These are phyloP conservation scores for Lathyrus oleraceus DNA, from an alignment of 306 rosid genomes.

Conservation along the genomic window DNA sequence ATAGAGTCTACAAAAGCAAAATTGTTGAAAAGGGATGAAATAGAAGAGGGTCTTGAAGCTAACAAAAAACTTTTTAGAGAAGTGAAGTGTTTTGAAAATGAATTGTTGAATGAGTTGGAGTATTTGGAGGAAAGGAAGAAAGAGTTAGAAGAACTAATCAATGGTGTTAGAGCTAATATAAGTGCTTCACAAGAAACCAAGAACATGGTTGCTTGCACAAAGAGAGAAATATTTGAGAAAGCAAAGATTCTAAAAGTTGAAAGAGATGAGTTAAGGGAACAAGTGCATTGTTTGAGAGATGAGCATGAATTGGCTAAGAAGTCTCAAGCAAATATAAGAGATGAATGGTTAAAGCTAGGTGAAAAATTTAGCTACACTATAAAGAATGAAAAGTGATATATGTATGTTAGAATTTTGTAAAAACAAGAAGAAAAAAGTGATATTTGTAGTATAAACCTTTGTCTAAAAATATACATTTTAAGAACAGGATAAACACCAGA, in stretches of 20 bases:
- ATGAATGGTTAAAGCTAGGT: conserved; percentile 25
- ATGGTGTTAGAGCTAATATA: conserved; percentile 10
- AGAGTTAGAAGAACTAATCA: conserved; percentile 1
- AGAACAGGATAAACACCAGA: no score
- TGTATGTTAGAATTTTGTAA: no score
- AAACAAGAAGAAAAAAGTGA: no score
- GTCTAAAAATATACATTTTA: no score
- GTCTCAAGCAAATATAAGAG: conserved; percentile 7
- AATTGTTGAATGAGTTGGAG: conserved; percentile 1
- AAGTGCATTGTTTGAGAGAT: conserved; percentile 14
- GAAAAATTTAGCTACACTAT: not conserved
- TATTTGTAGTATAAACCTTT: no score
- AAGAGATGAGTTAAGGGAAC: conserved; percentile 19
- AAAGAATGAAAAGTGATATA: no score
- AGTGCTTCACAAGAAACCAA: conserved; percentile 9
- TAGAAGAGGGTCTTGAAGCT: conserved; percentile 22
- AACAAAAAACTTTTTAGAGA: conserved; percentile 11
- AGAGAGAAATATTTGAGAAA: conserved; percentile 18
- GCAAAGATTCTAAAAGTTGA: conserved; percentile 20
- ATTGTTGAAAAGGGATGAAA: not conserved
- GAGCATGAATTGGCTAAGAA: conserved; percentile 18
- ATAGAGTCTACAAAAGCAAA: conserved; percentile 6
- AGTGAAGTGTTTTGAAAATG: conserved; percentile 6
- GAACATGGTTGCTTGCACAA: not conserved
- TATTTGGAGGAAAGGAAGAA: conserved; percentile 17